These are phyloP conservation scores for Rhipidocladum racemiflorum DNA, from an alignment of 176 grass and related monocot species.

Conservation along the genomic window DNA sequence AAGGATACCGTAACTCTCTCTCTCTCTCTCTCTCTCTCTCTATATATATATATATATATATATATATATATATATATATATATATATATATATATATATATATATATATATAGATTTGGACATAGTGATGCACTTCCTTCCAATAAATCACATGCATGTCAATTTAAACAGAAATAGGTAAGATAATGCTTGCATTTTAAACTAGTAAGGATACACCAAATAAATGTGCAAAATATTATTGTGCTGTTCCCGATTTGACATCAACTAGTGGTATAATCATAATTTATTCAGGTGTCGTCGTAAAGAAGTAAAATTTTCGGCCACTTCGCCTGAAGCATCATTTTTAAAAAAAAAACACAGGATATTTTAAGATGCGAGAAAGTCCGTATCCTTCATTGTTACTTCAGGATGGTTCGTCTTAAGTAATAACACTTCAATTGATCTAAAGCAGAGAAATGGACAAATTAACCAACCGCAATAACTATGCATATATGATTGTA, in stretches of 20 bases:
- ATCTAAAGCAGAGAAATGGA: background rate
- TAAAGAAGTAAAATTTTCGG: slow-evolving; percentile 9
- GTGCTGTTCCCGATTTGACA: background rate
- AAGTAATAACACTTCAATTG: background rate
- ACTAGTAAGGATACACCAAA: background rate
- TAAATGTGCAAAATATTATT: background rate
- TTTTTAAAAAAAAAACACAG: background rate
- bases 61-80: too few relatives aligned
- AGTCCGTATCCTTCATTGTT: slow-evolving; percentile 8
- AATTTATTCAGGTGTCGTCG: background rate
- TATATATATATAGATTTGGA: too few relatives aligned
- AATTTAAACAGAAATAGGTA: background rate
- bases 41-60: too few relatives aligned
- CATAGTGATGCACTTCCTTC: slow-evolving; percentile 16
- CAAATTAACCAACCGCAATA: background rate
- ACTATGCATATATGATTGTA: background rate
- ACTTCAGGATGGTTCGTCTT: background rate
- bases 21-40: too few relatives aligned
- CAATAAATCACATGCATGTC: background rate
- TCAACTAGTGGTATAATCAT: slow-evolving; percentile 25
- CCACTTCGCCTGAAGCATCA: background rate
- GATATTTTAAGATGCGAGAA: slow-evolving; percentile 15
- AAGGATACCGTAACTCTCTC: too few relatives aligned
- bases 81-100: too few relatives aligned
- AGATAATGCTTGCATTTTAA: background rate